Conservation (phyloP, 129 eudicot genomes). For the Apium graveolens region DNA sequence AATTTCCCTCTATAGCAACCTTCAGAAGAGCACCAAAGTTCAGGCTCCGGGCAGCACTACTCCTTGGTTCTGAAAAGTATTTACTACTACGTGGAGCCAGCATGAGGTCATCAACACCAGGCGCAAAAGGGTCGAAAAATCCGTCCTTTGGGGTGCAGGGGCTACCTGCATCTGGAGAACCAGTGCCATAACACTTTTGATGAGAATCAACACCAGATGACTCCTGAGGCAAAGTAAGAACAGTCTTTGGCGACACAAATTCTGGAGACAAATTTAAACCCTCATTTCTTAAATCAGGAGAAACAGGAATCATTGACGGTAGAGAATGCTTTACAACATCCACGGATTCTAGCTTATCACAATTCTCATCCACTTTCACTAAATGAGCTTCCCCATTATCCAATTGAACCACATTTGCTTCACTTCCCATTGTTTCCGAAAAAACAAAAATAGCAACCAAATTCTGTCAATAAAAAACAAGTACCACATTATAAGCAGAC, state of each 20-base stretch:
- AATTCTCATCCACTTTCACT: constrained; percentile 14
- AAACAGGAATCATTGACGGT: constrained; percentile 14
- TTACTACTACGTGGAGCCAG: constrained; percentile 46
- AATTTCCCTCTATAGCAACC: constrained; percentile 1
- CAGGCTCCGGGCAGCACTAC: constrained; percentile 32
- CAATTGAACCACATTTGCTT: constrained; percentile 13
- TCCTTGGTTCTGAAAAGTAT: constrained; percentile 16
- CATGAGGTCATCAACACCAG: constrained; percentile 42
- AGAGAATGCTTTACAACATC: constrained; percentile 6
- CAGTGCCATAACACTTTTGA: background rate
- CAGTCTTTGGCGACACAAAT: constrained; percentile 22
- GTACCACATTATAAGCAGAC: background rate
- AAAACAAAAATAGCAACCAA: background rate
- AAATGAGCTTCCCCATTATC: constrained; percentile 2
- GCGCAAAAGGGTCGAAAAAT: constrained; percentile 61
- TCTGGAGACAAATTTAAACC: constrained; percentile 19
- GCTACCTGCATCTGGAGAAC: constrained; percentile 17
- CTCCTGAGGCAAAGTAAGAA: constrained; percentile 21
- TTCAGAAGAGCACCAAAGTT: constrained; percentile 22
- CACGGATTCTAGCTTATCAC: constrained; percentile 13
- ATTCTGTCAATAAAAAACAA: constrained; percentile 8
- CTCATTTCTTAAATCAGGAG: constrained; percentile 37
- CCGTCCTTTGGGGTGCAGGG: constrained; percentile 41
- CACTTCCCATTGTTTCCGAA: constrained; percentile 21
- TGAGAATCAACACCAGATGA: constrained; percentile 1